Percentiles rank a stretch among this genome's conserved stretches.
These are phyloP conservation scores for Aspergillus chevalieri DNA, from an alignment of 2,329 filamentous ascomycete genomes.

Conservation along the genomic window DNA sequence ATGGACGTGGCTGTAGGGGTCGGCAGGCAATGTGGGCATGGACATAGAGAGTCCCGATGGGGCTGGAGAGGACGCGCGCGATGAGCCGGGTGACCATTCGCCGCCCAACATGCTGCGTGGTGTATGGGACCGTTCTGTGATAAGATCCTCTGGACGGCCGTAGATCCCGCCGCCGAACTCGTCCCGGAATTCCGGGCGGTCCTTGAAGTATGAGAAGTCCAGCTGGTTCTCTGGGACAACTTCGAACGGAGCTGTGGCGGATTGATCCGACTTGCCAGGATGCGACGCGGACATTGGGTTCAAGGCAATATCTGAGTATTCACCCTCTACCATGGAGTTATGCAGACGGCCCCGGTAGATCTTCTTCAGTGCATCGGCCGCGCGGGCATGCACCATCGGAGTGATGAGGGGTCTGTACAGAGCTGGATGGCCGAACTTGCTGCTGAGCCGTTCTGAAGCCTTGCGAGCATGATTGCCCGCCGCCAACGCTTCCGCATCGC, in stretches of 20 bases:
- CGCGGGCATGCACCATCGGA: conserved; percentile 90
- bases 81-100: conserved; percentile 35
- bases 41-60: conserved; percentile 30
- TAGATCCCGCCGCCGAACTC: conserved; percentile 71
- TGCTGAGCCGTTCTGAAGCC: conserved; percentile 59
- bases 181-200: conserved; percentile 78
- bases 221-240: conserved; percentile 79
- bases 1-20: conserved; percentile 25
- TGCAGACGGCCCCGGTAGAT: conserved; percentile 76
- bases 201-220: conserved; percentile 88
- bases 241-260: conserved; percentile 68
- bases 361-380: conserved; percentile 76
- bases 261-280: conserved; percentile 47
- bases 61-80: conserved; percentile 18
- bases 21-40: conserved; percentile 17
- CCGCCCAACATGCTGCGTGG: conserved; percentile 32
- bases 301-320: conserved; percentile 70
- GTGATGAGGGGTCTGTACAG: conserved; percentile 85
- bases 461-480: conserved; percentile 34
- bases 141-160: conserved; percentile 40
- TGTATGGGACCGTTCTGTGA: conserved; percentile 41
- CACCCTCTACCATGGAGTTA: conserved; percentile 36
- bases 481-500: conserved; percentile 42
- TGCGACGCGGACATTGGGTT: conserved; percentile 64
- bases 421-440: conserved; percentile 82